Base-by-base conservation (phyloP, 2,329 filamentous ascomycete species). In the Xylariaceae sp. region DNA sequence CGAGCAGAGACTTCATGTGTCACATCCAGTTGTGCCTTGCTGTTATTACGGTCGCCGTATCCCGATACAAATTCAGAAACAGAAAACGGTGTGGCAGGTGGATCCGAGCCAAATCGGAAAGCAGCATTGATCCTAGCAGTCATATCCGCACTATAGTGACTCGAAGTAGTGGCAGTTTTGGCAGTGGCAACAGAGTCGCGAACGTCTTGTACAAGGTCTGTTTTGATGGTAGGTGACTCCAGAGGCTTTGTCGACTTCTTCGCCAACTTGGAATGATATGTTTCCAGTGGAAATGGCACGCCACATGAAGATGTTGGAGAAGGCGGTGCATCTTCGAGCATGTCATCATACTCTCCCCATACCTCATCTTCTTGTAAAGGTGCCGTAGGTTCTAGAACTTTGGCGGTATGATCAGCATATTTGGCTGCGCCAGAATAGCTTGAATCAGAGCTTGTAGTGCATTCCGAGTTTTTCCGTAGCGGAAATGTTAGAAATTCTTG, bases 301-400 rank as follows among this genome's bases (percentile, higher is more conserved):
- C 76, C 77, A 21, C 73, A 70, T 1, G 81, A 82, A 1, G 79
- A 81, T 1, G 74, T 76, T 5, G 75, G 69, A 1, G 79, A 81
- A 2, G 68, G 67, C 2, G 74, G 73, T 2, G 67, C 67, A 10
- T 88, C 83, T 42, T 87, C 86, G 43, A 96, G 78, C 11, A 96
- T 71, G 57, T 96, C 92, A 54, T 97, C 84, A 61, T 94, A 96
- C 66, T 95, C 92, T 41, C 91, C 84, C 92, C 92, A 97, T 2
- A 95, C 78, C 61, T 96, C 92, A 57, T 96, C 92, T 54, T 94
- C 87, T 1, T 72, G 80, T 4, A 84, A 75, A 0, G 80, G 83
- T 4, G 82, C 80, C 36, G 72, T 73, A 2, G 79, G 73, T 3
- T 72, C 69, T 1, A 86, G 85, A 19, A 86, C 71, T 2, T 88